Conservation (phyloP, 805 yeast genomes). For the Blastobotrys parvus region DNA sequence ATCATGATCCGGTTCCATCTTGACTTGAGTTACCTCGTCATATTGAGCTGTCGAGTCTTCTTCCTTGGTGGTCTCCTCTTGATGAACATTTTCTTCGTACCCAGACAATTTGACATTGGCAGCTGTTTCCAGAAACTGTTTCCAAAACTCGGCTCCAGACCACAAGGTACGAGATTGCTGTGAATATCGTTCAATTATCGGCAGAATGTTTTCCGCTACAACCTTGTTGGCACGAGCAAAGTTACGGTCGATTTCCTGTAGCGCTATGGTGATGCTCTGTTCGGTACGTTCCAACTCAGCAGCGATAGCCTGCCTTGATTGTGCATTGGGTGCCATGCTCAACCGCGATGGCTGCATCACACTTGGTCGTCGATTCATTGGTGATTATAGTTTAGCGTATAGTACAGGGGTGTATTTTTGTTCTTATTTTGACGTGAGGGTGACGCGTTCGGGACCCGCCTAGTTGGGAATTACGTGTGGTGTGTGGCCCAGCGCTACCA, state of each 20-base stretch:
- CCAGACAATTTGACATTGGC: constrained; percentile 57
- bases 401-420: too few relatives aligned
- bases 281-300: constrained; percentile 58
- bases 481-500: too few relatives aligned
- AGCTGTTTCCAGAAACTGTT: constrained; percentile 65
- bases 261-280: constrained; percentile 65
- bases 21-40: not conserved
- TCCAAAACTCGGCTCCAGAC: constrained; percentile 66
- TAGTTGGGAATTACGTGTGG: too few relatives aligned
- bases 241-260: constrained; percentile 74
- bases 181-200: constrained; percentile 56
- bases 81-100: constrained; percentile 33
- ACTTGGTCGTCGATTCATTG: constrained; percentile 1
- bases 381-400: too few relatives aligned
- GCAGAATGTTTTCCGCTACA: constrained; percentile 60
- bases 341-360: constrained; percentile 2
- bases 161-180: constrained; percentile 51
- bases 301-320: constrained; percentile 16
- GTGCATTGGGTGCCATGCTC: constrained; percentile 2
- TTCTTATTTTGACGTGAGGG: too few relatives aligned
- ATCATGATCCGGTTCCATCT: not conserved
- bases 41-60: not conserved
- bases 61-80: not conserved
- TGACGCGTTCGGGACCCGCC: too few relatives aligned
- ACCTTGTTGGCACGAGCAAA: constrained; percentile 59